Evolutionary conservation across 257 asterid genomes (phyloP), one percentile per base, ranked within the genome.

Genomic region (Solanum pinnatisectum): DNA sequence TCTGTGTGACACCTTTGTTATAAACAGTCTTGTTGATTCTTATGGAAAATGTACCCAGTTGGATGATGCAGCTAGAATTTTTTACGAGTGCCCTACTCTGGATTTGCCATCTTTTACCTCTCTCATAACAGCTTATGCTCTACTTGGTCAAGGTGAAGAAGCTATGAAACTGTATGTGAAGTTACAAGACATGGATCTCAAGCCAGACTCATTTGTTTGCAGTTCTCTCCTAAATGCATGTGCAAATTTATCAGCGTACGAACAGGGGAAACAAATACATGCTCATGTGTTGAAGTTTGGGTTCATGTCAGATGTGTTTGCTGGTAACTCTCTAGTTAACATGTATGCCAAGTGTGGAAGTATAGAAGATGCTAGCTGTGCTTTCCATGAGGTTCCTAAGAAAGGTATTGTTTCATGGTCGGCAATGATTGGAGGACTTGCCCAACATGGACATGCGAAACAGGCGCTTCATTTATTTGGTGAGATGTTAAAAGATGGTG

Each of bases 41-140:
- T 46, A 81, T 46, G 85, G 85, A 81, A 81, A 46, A 81, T 81
- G 85, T 18, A 81, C 18, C 68, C 85, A 3, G 68, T 65, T 81
- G 85, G 68, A 81, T 81, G 85, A 81, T 11, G 42, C 85, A 81
- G 63, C 85, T 46, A 46, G 42, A 81, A 81, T 22, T 46, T 81
- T 81, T 46, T 65, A 30, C 20, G 85, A 81, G 68, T 81, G 42
- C 85, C 30, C 85, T 46, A 30, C 37, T 9, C 30, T 10, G 5
- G 68, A 81, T 81, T 81, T 46, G 30, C 85, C 85, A 81, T 81
- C 85, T 81, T 81, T 46, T 81, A 46, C 85, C 85, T 81, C 85
- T 81, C 85, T 81, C 56, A 46, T 81, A 30, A 36, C 79, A 72
- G 79, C 79, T 33, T 33, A 33, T 72, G 79, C 44, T 33, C 42